These are phyloP conservation scores for Exophiala sp. DNA, from an alignment of 2,329 filamentous ascomycete species.

Conservation along the genomic window DNA sequence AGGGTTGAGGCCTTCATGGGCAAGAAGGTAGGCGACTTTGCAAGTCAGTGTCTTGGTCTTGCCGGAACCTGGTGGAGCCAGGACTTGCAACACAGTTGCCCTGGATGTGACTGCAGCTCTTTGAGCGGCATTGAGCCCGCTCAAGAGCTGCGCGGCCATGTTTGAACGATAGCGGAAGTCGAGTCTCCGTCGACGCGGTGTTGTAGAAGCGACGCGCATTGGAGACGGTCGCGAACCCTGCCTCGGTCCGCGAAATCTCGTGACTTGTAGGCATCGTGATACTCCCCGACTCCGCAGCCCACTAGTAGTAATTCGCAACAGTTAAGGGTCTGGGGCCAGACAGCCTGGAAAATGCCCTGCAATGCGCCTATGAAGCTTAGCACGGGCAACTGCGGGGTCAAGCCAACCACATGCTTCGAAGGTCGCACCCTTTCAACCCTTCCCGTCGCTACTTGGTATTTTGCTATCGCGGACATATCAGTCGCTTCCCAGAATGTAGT, in stretches of 20 bases:
- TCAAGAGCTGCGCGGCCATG: conserved; percentile 50
- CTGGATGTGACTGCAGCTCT: conserved; percentile 61
- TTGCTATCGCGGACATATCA: too few relatives aligned
- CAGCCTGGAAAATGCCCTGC: too few relatives aligned
- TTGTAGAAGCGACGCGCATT: neutral
- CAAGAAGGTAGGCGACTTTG: conserved; percentile 83
- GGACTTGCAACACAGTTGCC: conserved; percentile 58
- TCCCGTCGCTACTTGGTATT: too few relatives aligned
- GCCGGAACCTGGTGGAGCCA: conserved; percentile 66
- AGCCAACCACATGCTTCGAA: too few relatives aligned
- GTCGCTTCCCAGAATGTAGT: too few relatives aligned
- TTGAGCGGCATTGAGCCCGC: conserved; percentile 63
- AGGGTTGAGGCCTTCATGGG: conserved; percentile 67
- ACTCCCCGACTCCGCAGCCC: neutral
- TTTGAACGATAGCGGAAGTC: too few relatives aligned
- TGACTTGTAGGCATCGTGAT: neutral
- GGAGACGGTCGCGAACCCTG: neutral
- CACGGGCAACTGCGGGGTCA: too few relatives aligned
- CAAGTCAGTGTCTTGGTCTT: conserved; percentile 96
- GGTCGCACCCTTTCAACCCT: too few relatives aligned
- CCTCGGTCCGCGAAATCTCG: conserved; percentile 5
- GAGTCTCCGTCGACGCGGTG: too few relatives aligned
- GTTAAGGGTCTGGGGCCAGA: too few relatives aligned
- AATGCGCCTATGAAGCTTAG: too few relatives aligned
- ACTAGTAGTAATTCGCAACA: too few relatives aligned